Evolutionary conservation across 2,329 filamentous ascomycete genomes (phyloP), one percentile per base, ranked within the genome.

Genomic region (Ophiocordyceps robertsii): DNA sequence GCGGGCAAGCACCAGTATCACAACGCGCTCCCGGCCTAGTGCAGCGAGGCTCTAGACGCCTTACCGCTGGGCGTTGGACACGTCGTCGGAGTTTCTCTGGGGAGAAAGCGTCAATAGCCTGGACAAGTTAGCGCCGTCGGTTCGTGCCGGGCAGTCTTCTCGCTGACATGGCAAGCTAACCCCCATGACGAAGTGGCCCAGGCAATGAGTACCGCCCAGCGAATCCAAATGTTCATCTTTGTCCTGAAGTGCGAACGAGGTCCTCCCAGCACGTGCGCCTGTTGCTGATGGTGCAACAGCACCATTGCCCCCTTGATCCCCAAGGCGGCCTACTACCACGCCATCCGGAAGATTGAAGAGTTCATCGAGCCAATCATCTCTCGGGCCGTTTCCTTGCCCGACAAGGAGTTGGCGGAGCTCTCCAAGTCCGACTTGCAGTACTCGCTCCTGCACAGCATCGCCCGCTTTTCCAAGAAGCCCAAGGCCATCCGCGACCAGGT

Each of bases 371-470:
- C 71, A 39, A 90, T 94, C 53, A 76, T 93, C 11, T 72, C 90
- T 29, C 79, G 84, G n/a, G 83, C 89, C 58, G 83, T 89, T 56
- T 69, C 88, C 36, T 75, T 86, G 39, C 77, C 79, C 42, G 75
- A 82, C 54, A 73, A 77, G 29, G 84, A 95, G 59, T 74, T 93
- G 37, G 47, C 77, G 46, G 85, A 84, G 62, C 75, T 50, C 6
- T 53, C 76, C 44, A 88, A 84, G 56, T 76, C 76, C 9, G 83
- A 86, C 56, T 66, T 72, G 47, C 75, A 73, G 32, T 90, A 92
- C 60, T 93, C 84, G 1, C 94, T 95, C 65, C 73, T 95, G 17
- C 84, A 95, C 61, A 84, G 86, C 32, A 75, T 95, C 5, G 86
- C 87, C 37, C 72, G 73, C 29, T 88, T 86, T 64, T 95, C 88